phyloP scores from a whole-genome alignment of 306 rosid species.

The Begonia peltatifolia region DNA sequence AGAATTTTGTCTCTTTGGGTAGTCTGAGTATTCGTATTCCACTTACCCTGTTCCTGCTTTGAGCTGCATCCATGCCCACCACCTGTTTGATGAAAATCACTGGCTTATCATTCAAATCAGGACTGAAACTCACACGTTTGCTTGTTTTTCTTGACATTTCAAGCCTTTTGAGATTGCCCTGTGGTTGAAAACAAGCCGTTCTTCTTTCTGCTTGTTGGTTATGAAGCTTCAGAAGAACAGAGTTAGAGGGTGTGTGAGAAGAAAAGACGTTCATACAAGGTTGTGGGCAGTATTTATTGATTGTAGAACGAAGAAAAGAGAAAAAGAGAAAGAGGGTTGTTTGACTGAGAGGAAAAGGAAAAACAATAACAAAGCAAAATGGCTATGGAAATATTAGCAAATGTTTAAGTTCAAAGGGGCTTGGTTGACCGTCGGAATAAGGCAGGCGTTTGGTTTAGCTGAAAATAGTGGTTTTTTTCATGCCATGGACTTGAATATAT shows the following conservation, averaged over 20 bases:
- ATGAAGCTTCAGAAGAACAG: slow-evolving; percentile 6
- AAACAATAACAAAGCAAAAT: too few relatives aligned
- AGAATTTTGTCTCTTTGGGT: slow-evolving; percentile 27
- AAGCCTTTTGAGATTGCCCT: slow-evolving; percentile 1
- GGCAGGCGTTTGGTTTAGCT: too few relatives aligned
- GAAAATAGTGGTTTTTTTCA: too few relatives aligned
- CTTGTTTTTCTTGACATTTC: slow-evolving; percentile 47
- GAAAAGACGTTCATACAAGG: slow-evolving; percentile 1
- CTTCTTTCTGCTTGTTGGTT: neutral
- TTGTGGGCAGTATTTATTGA: slow-evolving; percentile 7
- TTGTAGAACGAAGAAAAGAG: slow-evolving; percentile 6
- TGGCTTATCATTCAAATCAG: slow-evolving; percentile 52
- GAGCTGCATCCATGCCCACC: slow-evolving; percentile 6
- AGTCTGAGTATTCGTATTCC: slow-evolving; percentile 36
- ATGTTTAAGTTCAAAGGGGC: too few relatives aligned
- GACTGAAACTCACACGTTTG: slow-evolving; percentile 57
- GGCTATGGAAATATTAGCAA: too few relatives aligned
- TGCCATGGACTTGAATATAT: too few relatives aligned
- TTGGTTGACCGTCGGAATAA: too few relatives aligned
- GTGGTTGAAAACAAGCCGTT: neutral
- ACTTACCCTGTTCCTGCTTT: slow-evolving; percentile 27
- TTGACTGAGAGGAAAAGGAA: neutral
- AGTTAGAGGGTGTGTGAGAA: neutral
- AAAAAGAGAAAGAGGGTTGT: slow-evolving; percentile 10
- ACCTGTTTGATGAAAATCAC: slow-evolving; percentile 23